Conservation (phyloP, 2,329 filamentous ascomycete species). For the Lasiodiplodia gonubiensis region DNA sequence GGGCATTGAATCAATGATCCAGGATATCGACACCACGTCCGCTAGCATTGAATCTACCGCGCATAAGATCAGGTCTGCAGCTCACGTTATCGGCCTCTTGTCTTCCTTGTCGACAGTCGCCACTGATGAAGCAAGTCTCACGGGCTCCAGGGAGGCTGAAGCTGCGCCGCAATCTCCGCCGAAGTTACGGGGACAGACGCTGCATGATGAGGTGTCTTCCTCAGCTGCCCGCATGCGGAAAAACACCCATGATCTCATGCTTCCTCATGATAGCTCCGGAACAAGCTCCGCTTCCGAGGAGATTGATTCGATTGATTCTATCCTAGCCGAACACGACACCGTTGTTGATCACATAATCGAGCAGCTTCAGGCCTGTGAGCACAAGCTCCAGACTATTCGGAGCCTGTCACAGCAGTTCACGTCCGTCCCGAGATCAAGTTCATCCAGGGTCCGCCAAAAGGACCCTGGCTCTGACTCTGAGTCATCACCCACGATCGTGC, state of each 20-base stretch:
- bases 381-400: constrained; percentile 6
- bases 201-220: constrained; percentile 17
- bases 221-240: constrained; percentile 12
- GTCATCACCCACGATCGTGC: constrained; percentile 15
- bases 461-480: neutral
- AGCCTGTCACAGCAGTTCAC: constrained; percentile 5
- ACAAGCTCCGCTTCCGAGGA: constrained; percentile 38
- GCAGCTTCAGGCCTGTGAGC: constrained; percentile 40
- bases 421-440: constrained; percentile 35
- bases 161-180: constrained; percentile 4
- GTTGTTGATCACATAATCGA: constrained; percentile 48
- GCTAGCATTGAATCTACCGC: constrained; percentile 14
- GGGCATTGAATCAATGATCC: neutral
- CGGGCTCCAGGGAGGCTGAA: neutral
- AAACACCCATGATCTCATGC: constrained; percentile 14
- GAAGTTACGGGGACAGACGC: constrained; percentile 24
- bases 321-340: constrained; percentile 49
- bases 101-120: neutral
- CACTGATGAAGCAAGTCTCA: constrained; percentile 6
- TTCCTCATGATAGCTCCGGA: constrained; percentile 38
- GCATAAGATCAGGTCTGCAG: constrained; percentile 1
- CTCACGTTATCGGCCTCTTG: constrained; percentile 5
- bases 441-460: constrained; percentile 36
- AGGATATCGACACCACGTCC: constrained; percentile 12
- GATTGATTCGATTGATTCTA: constrained; percentile 41